Base-by-base conservation (phyloP, 257 asterid species). In the Buddleja alternifolia region DNA sequence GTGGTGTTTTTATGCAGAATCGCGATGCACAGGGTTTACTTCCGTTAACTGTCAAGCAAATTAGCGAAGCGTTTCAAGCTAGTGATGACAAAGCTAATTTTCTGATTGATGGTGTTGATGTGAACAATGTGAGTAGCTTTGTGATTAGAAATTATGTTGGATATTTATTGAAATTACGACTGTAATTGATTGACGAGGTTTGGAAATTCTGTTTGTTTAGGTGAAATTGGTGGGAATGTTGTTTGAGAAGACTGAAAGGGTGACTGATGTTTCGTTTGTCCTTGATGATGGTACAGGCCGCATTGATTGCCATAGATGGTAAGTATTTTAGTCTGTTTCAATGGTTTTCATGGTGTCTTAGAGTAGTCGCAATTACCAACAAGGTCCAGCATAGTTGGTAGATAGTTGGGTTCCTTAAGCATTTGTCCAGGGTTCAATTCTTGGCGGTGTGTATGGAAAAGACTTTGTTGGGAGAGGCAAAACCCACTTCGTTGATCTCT, bases 231-330 rank as follows among this genome's bases (percentile, higher is more conserved):
- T 90, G 79, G 99, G 99, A 10, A 72, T 85, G 73, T 7, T 88
- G 61, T 54, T 14, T 48, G 85, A 81, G 58, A 93, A 85, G 81
- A 36, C 75, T n/a, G 96, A 84, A 55, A 80, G 82, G 72, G 71
- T 83, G 50, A 88, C 95, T 66, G 97, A 86, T 63, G 77, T 90
- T 75, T 69, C 90, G 14, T 90, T 93, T 52, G 76, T 78, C 57
- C 77, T 93, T 53, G 97, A 93, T 80, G 99, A 93, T 81, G 97
- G 96, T 63, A 88, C 97, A 41, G 97, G 99, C 15, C 84, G 95
- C 44, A 70, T 90, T 37, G 82, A 78, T 60, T 93, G 96, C 76
- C 80, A 54, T 34, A 73, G 92, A 86, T 93, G 96, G 98, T 90
- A 69, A 56, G 70, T 23, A 40, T 4, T 64, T 34, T 36, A 51